Conservation (phyloP, 306 rosid genomes). For the Corylus avellana region DNA sequence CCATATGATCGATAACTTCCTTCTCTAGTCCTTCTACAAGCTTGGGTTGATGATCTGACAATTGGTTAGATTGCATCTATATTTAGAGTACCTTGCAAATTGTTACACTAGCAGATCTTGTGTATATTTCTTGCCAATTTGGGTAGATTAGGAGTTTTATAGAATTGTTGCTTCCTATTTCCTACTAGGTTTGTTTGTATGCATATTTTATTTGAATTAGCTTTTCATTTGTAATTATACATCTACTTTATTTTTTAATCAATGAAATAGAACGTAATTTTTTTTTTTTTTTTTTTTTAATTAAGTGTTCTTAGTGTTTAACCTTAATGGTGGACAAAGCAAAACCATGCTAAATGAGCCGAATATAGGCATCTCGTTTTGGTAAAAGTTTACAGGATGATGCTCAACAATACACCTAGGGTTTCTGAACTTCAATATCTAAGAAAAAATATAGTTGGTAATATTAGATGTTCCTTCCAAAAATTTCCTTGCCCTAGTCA, state of each 20-base stretch:
- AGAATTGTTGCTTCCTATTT: slow-evolving; percentile 23
- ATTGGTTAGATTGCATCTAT: slow-evolving; percentile 24
- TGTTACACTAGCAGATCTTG: slow-evolving; percentile 23
- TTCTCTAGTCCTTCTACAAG: slow-evolving; percentile 38
- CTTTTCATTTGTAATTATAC: slow-evolving; percentile 9
- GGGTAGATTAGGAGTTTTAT: slow-evolving; percentile 21
- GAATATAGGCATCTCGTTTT: neutral
- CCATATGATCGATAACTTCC: slow-evolving; percentile 88
- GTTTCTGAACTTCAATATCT: neutral
- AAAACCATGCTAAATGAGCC: neutral
- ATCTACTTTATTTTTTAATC: neutral
- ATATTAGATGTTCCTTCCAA: neutral
- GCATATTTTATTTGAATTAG: slow-evolving; percentile 8
- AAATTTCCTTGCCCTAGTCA: no score
- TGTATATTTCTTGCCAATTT: slow-evolving; percentile 24
- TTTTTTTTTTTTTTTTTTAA: no score
- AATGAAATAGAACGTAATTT: neutral
- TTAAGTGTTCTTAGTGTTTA: neutral
- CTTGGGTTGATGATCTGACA: slow-evolving; percentile 24
- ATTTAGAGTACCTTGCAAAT: slow-evolving; percentile 21
- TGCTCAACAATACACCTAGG: neutral
- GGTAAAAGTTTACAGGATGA: neutral
- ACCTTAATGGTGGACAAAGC: neutral
- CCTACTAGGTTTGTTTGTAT: neutral
- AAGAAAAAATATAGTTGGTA: neutral